Evolutionary conservation across 2,329 filamentous ascomycete species (phyloP), one percentile per base, ranked within the genome.

Genomic region (Arachnomyces sp.): DNA sequence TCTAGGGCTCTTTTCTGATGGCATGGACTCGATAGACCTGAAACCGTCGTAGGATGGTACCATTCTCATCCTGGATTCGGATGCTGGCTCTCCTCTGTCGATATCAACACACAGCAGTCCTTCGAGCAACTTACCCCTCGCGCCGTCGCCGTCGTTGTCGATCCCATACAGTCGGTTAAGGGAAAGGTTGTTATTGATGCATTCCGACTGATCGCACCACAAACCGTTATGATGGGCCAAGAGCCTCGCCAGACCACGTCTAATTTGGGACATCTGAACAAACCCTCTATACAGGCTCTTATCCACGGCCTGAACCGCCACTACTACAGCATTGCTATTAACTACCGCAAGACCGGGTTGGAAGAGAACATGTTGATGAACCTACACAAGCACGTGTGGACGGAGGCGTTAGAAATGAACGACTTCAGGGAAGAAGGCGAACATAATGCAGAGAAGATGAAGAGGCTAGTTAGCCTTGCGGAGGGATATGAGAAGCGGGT

Each of bases 301-400:
- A 98, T 98, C 50, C 92, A 98, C 66, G 92, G 92, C 43, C 77
- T 98, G 33, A 98, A 98, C 73, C 78, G 92, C 57, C 92, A 98
- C 72, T 98, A 98, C 75, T 98, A 98, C 75, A 95, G 87, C 55
- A 98, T 98, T 60, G 90, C 80, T 44, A 96, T 98, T 71, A 89
- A 95, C 69, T 98, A 98, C 69, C 78, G 90, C 60, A 98, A 98
- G 74, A 95, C 90, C 0, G 90, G 87, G 1, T 73, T 98, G 37
- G 92, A 98, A 65, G 93, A 98, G 74, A 96, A 95, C 67, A 98
- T 98, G 92, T 68, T 98, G 56, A 98, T 98, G 93, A 98, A 98
- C 63, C 72, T 98, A 51, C 92, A 98, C 77, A 98, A 98, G 75
- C 92, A 96, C 53, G 89, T 95, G 33, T 98, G 92, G 92, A 98